A percentile compares a stretch with the other conserved stretches of the same genome.
phyloP scores from a whole-genome alignment of 805 yeast genomes.

The Metschnikowia kofuensis region DNA sequence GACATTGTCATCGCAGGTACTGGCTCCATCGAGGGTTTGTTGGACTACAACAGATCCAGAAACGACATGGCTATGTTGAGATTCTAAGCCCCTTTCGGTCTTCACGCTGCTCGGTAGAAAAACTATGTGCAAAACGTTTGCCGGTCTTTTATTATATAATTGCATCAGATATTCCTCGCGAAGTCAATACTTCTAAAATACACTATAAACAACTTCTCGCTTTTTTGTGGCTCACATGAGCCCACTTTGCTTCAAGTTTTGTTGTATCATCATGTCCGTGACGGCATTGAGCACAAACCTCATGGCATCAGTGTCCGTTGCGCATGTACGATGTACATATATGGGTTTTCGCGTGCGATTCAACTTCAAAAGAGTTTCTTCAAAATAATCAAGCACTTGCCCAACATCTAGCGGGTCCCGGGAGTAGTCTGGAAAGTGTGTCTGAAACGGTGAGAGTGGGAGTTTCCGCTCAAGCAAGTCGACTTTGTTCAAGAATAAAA shows the following conservation, averaged over 20 bases:
- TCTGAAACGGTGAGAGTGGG: slow-evolving; percentile 57
- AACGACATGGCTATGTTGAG: slow-evolving; percentile 88
- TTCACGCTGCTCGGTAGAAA: slow-evolving; percentile 5
- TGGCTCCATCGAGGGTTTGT: slow-evolving; percentile 81
- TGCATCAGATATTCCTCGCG: slow-evolving; percentile 18
- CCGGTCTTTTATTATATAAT: slow-evolving; percentile 16
- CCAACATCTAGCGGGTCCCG: slow-evolving; percentile 62
- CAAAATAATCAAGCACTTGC: slow-evolving; percentile 70
- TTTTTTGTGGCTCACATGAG: slow-evolving; percentile 40
- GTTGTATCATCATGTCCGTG: slow-evolving; percentile 85
- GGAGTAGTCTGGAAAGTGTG: slow-evolving; percentile 74
- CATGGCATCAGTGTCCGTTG: slow-evolving; percentile 90
- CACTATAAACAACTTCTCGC: neutral
- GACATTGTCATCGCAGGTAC: slow-evolving; percentile 81
- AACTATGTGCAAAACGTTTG: slow-evolving; percentile 6
- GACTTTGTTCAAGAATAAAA: slow-evolving; percentile 83
- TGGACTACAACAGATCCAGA: slow-evolving; percentile 84
- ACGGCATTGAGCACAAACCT: slow-evolving; percentile 87
- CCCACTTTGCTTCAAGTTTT: slow-evolving; percentile 77
- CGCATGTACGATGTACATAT: slow-evolving; percentile 91
- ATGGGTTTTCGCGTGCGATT: slow-evolving; percentile 72
- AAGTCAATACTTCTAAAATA: slow-evolving; percentile 35
- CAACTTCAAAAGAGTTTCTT: slow-evolving; percentile 57
- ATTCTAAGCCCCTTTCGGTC: slow-evolving; percentile 34
- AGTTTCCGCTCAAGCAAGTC: slow-evolving; percentile 79